phyloP scores from a whole-genome alignment of 129 eudicot species.

The Glebionis coronaria region DNA sequence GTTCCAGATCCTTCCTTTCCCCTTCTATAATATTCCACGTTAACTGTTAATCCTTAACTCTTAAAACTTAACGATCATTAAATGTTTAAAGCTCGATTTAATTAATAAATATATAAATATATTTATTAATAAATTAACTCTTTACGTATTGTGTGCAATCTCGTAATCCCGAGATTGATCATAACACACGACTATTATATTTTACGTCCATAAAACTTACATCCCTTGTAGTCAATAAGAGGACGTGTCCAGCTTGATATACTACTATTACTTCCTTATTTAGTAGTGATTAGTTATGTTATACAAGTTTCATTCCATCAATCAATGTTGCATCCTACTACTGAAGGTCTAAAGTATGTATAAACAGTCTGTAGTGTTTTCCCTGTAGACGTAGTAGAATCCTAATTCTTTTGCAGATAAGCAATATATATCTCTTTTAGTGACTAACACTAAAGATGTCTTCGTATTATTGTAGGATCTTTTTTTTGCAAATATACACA shows the following conservation, averaged over 20 bases:
- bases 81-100: no score
- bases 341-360: slow-evolving; percentile 17
- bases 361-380: not conserved
- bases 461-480: slow-evolving; percentile 50
- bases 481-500: no score
- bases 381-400: slow-evolving; percentile 10
- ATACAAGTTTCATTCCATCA: slow-evolving; percentile 2
- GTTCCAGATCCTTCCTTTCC: no score
- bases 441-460: slow-evolving; percentile 2
- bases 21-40: no score
- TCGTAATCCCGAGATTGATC: no score
- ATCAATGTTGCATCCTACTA: slow-evolving; percentile 13
- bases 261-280: not conserved
- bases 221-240: not conserved
- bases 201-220: no score
- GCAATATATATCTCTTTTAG: not conserved
- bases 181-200: no score
- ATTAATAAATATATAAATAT: no score
- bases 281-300: slow-evolving; percentile 3
- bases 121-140: no score
- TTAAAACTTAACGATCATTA: no score
- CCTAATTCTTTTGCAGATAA: slow-evolving; percentile 13
- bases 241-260: not conserved
- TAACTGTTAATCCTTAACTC: no score
- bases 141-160: no score